These are phyloP conservation scores for Tolypocladium ophioglossoides DNA, from an alignment of 2,329 filamentous ascomycete species.

Conservation along the genomic window DNA sequence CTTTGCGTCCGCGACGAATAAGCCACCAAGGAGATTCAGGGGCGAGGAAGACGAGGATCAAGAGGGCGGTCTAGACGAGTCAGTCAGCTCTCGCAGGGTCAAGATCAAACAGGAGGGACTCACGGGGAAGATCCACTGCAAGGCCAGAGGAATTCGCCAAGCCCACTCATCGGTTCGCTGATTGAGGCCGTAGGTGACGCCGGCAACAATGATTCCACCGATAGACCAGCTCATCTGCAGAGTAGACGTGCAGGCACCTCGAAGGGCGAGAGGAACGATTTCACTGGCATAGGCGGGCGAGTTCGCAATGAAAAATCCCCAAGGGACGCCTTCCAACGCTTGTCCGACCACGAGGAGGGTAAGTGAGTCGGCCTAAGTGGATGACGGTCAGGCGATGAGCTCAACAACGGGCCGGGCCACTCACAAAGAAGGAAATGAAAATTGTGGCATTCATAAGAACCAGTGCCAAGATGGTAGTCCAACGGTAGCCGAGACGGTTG, in stretches of 20 bases:
- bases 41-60: constrained; percentile 38
- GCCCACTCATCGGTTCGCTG: constrained; percentile 14
- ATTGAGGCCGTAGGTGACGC: constrained; percentile 42
- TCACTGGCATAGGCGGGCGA: constrained; percentile 50
- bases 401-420: too few relatives aligned
- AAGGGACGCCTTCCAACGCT: constrained; percentile 47
- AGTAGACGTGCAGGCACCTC: constrained; percentile 47
- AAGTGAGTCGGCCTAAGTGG: constrained; percentile 19
- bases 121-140: constrained; percentile 52
- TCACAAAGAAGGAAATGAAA: constrained; percentile 43
- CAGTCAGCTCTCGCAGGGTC: too few relatives aligned
- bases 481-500: constrained; percentile 24
- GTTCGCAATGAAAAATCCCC: constrained; percentile 55
- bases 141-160: constrained; percentile 36
- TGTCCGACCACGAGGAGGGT: constrained; percentile 37
- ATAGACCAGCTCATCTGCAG: constrained; percentile 57
- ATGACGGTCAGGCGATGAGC: too few relatives aligned
- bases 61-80: constrained; percentile 31
- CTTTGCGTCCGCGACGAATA: constrained; percentile 33
- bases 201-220: constrained; percentile 48
- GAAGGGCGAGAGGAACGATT: constrained; percentile 45
- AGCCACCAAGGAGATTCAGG: constrained; percentile 46
- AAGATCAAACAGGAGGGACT: too few relatives aligned
- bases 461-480: constrained; percentile 25
- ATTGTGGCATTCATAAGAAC: constrained; percentile 26